A percentile compares a stretch with the other conserved stretches of the same genome.
phyloP scores from a whole-genome alignment of 2,329 filamentous ascomycete genomes.

The Diaporthe destruens region DNA sequence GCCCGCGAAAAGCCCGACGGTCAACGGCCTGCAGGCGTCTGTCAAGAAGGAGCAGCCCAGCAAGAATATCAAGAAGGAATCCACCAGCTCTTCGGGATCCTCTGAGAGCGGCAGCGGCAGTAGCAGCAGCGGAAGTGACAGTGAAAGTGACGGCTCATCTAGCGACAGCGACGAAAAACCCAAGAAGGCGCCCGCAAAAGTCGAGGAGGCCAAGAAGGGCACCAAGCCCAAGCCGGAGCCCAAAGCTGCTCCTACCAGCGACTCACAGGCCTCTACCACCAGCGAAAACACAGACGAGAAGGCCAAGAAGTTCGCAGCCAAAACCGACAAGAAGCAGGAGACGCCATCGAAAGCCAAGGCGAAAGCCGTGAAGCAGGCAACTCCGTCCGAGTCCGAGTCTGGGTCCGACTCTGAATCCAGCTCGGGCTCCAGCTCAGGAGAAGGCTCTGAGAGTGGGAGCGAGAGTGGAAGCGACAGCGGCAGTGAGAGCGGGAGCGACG shows the following conservation, averaged over 20 bases:
- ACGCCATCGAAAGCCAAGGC: constrained; percentile 29
- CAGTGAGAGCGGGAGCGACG: constrained; percentile 43
- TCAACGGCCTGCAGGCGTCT: constrained; percentile 37
- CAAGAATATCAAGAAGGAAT: constrained; percentile 43
- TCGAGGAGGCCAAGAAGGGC: constrained; percentile 40
- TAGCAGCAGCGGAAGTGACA: constrained; percentile 26
- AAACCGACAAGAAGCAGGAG: constrained; percentile 33
- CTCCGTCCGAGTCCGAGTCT: constrained; percentile 37
- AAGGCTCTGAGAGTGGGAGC: constrained; percentile 39
- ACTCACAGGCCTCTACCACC: constrained; percentile 43
- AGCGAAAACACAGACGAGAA: constrained; percentile 49
- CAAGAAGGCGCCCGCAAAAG: constrained; percentile 40
- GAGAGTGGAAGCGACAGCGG: constrained; percentile 42
- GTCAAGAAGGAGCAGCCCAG: constrained; percentile 36
- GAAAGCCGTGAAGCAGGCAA: constrained; percentile 33
- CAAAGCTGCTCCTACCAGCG: constrained; percentile 40
- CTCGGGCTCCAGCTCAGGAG: constrained; percentile 36
- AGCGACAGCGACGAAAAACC: constrained; percentile 43
- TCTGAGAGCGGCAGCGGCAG: constrained; percentile 29
- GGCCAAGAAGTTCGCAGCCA: constrained; percentile 41
- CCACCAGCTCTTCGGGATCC: constrained; percentile 36
- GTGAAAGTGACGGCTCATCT: constrained; percentile 35
- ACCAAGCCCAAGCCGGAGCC: constrained; percentile 39
- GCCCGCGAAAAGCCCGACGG: constrained; percentile 38
- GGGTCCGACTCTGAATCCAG: constrained; percentile 15